phyloP scores from a whole-genome alignment of 495 filamentous ascomycete species.

The Usnea hakonensis region DNA sequence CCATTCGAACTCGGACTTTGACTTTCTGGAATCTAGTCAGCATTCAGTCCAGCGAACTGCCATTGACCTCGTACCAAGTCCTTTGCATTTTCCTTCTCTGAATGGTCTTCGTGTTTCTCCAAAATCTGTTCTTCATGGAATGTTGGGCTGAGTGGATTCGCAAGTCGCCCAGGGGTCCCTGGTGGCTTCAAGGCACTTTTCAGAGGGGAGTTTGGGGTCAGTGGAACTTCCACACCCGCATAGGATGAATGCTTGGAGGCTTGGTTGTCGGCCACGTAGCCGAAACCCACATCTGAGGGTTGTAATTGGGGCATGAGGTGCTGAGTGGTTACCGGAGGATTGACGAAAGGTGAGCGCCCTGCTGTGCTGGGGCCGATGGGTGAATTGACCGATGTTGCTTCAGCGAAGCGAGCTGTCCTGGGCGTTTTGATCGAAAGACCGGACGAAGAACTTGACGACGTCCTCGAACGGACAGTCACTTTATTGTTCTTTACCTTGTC shows the following conservation, averaged over 20 bases:
- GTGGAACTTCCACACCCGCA: conserved; percentile 35
- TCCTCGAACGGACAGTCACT: conserved; percentile 21
- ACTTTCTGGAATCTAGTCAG: conserved; percentile 60
- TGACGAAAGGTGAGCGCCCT: conserved; percentile 58
- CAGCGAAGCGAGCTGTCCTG: conserved; percentile 79
- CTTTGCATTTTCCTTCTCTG: conserved; percentile 71
- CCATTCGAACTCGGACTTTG: conserved; percentile 85
- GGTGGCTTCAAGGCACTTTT: conserved; percentile 83
- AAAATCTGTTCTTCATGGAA: conserved; percentile 77
- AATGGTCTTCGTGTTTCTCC: conserved; percentile 68
- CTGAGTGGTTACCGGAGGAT: conserved; percentile 48
- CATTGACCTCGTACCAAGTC: conserved; percentile 57
- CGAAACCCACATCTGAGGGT: conserved; percentile 82
- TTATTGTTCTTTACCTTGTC: conserved; percentile 17
- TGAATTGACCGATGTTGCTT: conserved; percentile 81
- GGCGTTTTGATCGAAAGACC: conserved; percentile 62
- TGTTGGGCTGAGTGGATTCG: conserved; percentile 73
- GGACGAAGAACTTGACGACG: conserved; percentile 45
- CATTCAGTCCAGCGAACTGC: conserved; percentile 1
- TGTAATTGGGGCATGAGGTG: conserved; percentile 56
- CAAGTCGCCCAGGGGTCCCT: conserved; percentile 60
- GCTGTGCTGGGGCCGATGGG: conserved; percentile 55
- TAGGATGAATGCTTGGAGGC: conserved; percentile 43
- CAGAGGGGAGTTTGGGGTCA: conserved; percentile 66
- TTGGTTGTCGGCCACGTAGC: conserved; percentile 64